Base-by-base conservation (phyloP, 768 basidiomycete genomes). In the Rhizopogon vinicolor region DNA sequence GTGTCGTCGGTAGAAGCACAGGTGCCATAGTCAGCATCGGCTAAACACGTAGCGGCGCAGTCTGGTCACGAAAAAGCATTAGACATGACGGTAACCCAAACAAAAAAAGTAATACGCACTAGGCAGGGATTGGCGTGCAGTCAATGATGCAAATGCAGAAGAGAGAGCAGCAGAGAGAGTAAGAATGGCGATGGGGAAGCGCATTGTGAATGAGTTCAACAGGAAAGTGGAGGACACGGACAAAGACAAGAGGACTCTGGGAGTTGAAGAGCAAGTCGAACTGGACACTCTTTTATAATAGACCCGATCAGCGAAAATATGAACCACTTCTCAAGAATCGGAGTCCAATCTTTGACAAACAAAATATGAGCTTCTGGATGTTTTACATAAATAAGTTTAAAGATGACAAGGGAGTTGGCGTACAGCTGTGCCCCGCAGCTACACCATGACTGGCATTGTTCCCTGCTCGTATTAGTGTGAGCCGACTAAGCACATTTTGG, bases 11-110 rank as follows among this genome's bases (percentile, higher is more conserved):
- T 68, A 3, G 66, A 8, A 13, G 52, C 13, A 72, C 88, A 91
- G 55, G 58, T 61, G 42, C 72, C 80, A 18, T 72, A 59, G 60
- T 78, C 64, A 7, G 81, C 75, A 54, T 57, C 65, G 7, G 67
- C 49, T 7, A 87, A 60, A 68, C 89, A 90, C 16, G 66, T 0
- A 0, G 14, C 16, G 3, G 83, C 78, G 63, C 87, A 89, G 52
- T 41, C 86, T 88, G 58, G 35, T 25, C 18, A 35, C 18, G 41
- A 50, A 19, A 52, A 18, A 40, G 29, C 12, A 52, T 8, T 31
- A 41, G 29, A 14, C 5, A 35, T 22, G 22, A 39, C 44, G 16
- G 33, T 48, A 50, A 60, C 37, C 29, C 14, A 19, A 39, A 56
- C 12, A 51, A 41, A 46, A 46, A 13, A 10, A 31, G 3, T 33